Base-by-base conservation (phyloP, 495 filamentous ascomycete genomes). In the Penicillium malachiteum region DNA sequence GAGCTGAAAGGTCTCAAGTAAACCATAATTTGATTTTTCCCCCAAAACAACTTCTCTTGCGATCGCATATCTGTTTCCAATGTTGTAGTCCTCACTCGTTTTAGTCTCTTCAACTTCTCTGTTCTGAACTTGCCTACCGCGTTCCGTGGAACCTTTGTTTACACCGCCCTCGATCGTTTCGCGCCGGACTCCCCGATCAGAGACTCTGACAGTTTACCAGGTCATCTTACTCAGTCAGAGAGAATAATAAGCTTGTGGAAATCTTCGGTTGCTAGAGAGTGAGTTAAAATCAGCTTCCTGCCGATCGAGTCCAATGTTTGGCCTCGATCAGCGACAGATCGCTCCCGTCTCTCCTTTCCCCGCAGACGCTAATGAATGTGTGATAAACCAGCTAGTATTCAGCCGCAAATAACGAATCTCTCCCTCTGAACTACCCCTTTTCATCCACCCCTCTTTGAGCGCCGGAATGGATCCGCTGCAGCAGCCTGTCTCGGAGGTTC, bases 391-490 rank as follows among this genome's bases (percentile, higher is more conserved):
- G 34, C 9, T 66, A 59, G 44, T 52, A 30, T 18, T 16, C 37
- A 26, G n/a, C 17, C 37, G 34, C 33, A 37, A 38, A 49, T 7
- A 0, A 3, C 5, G 17, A 21, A 13, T 37, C 33, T 21, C 46
- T 40, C 38, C 50, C n/a, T 43, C 12, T 52, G 13, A 41, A 2
- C 4, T 26, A 52, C 38, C 34, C 31, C 10, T 32, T 44, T 37
- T 39, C 12, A 26, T 12, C 42, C 41, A 54, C 16, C 16, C 30
- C 47, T 45, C 18, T 12, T 13, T 37, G 21, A 49, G 26, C 18
- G 5, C 40, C 42, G 37, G 41, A 31, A 72, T 74, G 70, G 70
- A 74, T 51, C 57, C 64, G 56, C 51, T 60, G 37, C 67, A 71
- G 47, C 49, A 65, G n/a, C 53, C 63, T 14, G 50, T 47, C 10